Evolutionary conservation across 1,284 basidiomycete species (phyloP), one percentile per base, ranked within the genome.

Genomic region (Marasmius tenuissimus): DNA sequence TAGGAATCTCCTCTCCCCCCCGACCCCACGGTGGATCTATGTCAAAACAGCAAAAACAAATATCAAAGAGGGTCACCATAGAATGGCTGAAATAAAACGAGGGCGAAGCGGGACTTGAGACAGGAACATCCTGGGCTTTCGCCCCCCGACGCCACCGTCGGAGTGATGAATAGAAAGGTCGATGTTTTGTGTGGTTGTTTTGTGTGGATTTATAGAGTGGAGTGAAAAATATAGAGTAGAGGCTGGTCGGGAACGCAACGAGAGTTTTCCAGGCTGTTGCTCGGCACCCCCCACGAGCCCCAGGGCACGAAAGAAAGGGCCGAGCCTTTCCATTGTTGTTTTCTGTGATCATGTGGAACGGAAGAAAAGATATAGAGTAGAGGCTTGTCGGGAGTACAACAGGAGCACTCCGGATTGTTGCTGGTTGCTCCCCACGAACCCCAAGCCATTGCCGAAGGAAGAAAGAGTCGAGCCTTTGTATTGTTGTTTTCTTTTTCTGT

Each of bases 121-220:
- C 38, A 34, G 53, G 12, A 33, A 47, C 4, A 38, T 47, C 5
- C 11, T 37, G 1, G 12, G 2, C 0, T 37, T 6, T 2, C 47
- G 18, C 49, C 66, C 65, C 66, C 66, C 63, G 42, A 40, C 47
- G 60, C 58, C 60, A 61, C 65, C 65, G 58, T 33, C 18, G 12
- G 12, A 16, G 39, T 16, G 12, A 33, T 35, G n/a, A 48, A 33
- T 33, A 11, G 5, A 42, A 57, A 40, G 52, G 20, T 37, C 33
- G 38, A 63, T 38, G 40, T 45, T 52, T 18, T 16, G 52, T 58
- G 22, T 51, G 52, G 18, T 37, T 27, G 14, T 14, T 18, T 18
- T 45, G 3, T 18, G 18, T 4, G 42, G 42, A 45, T 2, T 14
- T 45, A 45, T 14, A 5, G 18, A 4, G 33, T 33, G 49, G 6